phyloP scores from a whole-genome alignment of 2,329 filamentous ascomycete species.

The Phialophora chinensis region DNA sequence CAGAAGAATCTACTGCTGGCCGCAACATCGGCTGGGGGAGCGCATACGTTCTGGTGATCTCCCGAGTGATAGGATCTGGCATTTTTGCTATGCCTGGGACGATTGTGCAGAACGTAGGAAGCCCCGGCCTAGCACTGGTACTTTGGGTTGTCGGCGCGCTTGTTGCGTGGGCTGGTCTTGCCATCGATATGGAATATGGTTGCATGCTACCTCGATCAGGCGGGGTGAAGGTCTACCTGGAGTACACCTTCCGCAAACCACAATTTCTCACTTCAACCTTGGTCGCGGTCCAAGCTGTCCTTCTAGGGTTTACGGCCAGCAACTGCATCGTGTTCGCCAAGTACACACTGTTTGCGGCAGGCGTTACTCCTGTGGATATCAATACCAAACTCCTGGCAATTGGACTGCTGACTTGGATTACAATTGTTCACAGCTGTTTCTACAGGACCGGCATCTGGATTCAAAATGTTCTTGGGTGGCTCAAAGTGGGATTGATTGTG shows the following conservation, averaged over 20 bases:
- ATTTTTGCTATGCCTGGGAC: constrained; percentile 75
- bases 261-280: constrained; percentile 69
- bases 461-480: constrained; percentile 38
- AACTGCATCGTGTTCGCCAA: constrained; percentile 74
- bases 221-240: constrained; percentile 73
- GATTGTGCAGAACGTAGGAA: constrained; percentile 70
- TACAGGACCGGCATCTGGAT: constrained; percentile 45
- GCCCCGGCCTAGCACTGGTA: constrained; percentile 65
- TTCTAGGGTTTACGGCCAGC: constrained; percentile 68
- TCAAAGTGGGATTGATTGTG: constrained; percentile 37
- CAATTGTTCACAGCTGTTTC: constrained; percentile 64
- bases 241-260: constrained; percentile 69
- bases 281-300: constrained; percentile 66
- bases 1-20: constrained; percentile 63
- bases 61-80: constrained; percentile 71
- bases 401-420: constrained; percentile 62
- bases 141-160: constrained; percentile 69
- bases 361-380: constrained; percentile 57
- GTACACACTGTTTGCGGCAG: constrained; percentile 66
- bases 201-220: constrained; percentile 73
- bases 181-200: constrained; percentile 70
- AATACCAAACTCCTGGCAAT: constrained; percentile 64
- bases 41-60: constrained; percentile 71
- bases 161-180: constrained; percentile 66
- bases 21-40: constrained; percentile 67